phyloP scores from a whole-genome alignment of 345 rosid genomes.

The Citrus medica region DNA sequence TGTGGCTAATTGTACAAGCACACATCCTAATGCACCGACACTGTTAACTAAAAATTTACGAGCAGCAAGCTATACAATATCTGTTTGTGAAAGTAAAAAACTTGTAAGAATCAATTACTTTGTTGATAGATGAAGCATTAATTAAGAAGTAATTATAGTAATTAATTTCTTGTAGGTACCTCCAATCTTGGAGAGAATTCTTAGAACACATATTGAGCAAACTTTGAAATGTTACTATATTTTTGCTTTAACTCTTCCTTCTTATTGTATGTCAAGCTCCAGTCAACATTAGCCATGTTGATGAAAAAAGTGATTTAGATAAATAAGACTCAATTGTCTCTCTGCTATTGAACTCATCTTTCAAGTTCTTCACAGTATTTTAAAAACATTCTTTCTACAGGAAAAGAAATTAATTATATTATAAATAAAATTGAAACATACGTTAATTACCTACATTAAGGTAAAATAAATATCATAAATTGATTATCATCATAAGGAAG shows the following conservation, averaged over 20 bases:
- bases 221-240: not conserved
- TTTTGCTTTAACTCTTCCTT: not conserved
- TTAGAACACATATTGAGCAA: not conserved
- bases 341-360: not conserved
- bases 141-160: not conserved
- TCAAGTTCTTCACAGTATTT: not conserved
- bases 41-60: slow-evolving; percentile 11
- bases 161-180: too few species aligned
- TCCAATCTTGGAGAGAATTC: too few species aligned
- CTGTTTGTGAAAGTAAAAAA: not conserved
- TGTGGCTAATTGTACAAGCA: not conserved
- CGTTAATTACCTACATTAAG: too few species aligned
- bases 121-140: not conserved
- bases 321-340: not conserved
- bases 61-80: slow-evolving; percentile 3
- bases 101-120: too few species aligned
- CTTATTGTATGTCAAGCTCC: not conserved
- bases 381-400: not conserved
- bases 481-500: not conserved
- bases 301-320: not conserved
- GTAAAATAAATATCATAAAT: not conserved
- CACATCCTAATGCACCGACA: not conserved
- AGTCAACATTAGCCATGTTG: not conserved
- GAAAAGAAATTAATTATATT: too few species aligned
- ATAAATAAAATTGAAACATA: too few species aligned